Evolutionary conservation across 2,329 filamentous ascomycete species (phyloP), one percentile per base, ranked within the genome.

Genomic region (Penicillium janthinellum): DNA sequence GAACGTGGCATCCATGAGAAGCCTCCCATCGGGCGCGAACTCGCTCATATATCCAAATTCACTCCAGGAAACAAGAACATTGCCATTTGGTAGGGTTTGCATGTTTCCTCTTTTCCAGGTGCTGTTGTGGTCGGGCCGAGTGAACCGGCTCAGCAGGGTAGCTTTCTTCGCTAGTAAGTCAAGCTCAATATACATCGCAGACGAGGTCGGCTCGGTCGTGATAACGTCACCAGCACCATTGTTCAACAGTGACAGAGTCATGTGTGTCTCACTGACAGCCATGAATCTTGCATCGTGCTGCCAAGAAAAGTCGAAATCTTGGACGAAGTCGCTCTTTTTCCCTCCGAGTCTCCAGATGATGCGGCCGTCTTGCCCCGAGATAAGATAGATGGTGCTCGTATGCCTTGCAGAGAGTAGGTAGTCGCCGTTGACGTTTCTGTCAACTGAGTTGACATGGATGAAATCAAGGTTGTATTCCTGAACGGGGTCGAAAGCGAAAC

Each of bases 331-430:
- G 14, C 60, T 69, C 5, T 60, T 55, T 15, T 57, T 60, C 7
- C 74, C 74, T 12, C 75, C 74, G 1, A 78, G 67, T 14, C 70
- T 66, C 76, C 75, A 78, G 28, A 75, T 63, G 20, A 77, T 71
- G 4, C 57, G 56, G 0, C 73, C 71, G 49, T 74, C 67, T 11
- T 56, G 22, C 3, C 73, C 72, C 4, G 70, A 74, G 25, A 78
- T 69, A 41, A 73, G 58, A 62, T 76, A 77, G 42, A 78, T 67
- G 2, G 68, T 65, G 58, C 73, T 71, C 4, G 72, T 73, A 54
- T 73, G 71, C 1, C 76, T 71, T 41, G 71, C 65, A 1, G 76
- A 77, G 15, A 78, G 59, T 3, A 77, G 59, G 45, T 74, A 77
- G 58, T 78, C 71, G 22, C 76, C 76, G 20, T 69, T 59, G 1